Conservation (phyloP, 139 green algal species). For the Ettlia oleoabundans region DNA sequence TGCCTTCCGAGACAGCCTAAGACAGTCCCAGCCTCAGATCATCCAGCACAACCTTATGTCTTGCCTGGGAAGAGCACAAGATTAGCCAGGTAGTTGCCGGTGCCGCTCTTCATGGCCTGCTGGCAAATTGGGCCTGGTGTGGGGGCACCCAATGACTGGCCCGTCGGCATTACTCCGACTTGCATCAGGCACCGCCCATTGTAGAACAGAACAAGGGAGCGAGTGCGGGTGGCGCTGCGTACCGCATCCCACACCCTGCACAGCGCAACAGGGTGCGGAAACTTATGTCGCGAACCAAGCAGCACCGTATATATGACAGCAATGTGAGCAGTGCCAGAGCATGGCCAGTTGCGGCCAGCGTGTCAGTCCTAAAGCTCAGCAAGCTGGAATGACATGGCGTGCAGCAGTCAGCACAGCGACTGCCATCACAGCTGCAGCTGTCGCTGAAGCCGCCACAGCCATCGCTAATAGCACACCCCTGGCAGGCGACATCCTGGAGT, state of each 20-base stretch:
- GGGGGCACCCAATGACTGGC: constrained; percentile 27
- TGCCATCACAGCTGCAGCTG: too few species aligned
- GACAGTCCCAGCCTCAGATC: background rate
- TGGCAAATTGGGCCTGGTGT: constrained; percentile 66
- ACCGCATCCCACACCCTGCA: constrained; percentile 71
- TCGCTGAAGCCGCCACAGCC: too few species aligned
- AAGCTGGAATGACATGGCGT: too few species aligned
- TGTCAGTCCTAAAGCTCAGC: too few species aligned
- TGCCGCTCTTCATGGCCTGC: constrained; percentile 58
- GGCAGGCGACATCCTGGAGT: too few species aligned
- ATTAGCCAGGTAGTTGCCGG: constrained; percentile 92
- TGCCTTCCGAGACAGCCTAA: too few species aligned
- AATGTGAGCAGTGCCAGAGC: too few species aligned
- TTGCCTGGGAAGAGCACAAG: constrained; percentile 89
- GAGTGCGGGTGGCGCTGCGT: constrained; percentile 24
- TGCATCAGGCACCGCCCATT: constrained; percentile 56
- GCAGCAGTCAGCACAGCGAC: too few species aligned
- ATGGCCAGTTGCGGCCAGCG: too few species aligned
- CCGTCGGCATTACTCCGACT: background rate
- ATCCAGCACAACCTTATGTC: constrained; percentile 44
- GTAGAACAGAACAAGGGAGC: constrained; percentile 46
- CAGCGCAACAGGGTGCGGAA: background rate
- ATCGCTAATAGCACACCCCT: too few species aligned
- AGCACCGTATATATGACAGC: too few species aligned
- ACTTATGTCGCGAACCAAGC: background rate